Conservation (phyloP, 169 alveolate genomes). For the Plasmodium fragile region DNA sequence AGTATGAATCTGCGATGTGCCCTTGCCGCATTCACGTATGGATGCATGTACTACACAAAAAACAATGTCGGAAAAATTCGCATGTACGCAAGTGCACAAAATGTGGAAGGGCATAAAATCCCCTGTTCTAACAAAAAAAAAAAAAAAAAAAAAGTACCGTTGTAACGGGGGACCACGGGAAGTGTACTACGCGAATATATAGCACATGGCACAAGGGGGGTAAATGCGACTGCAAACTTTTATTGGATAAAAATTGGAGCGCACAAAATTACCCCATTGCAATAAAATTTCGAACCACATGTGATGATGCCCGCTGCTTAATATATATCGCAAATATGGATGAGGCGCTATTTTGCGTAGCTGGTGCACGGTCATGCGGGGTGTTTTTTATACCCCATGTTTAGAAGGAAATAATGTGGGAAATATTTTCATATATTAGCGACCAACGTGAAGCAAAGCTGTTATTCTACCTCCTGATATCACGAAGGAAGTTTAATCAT, state of each 20-base stretch:
- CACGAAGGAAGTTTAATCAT: background rate
- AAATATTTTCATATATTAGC: background rate
- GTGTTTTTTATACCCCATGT: background rate
- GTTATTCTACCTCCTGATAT: background rate
- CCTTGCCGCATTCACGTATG: background rate
- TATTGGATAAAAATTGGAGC: background rate
- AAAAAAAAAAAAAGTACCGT: background rate
- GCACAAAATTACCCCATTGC: background rate
- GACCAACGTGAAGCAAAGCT: background rate
- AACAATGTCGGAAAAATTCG: background rate
- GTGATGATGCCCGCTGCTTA: background rate
- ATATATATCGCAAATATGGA: background rate
- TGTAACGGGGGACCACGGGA: background rate
- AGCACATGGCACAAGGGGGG: background rate
- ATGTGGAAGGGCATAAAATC: background rate
- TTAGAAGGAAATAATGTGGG: background rate
- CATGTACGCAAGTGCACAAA: background rate
- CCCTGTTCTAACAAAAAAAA: background rate
- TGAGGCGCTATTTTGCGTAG: background rate
- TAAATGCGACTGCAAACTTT: background rate
- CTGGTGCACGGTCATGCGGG: background rate
- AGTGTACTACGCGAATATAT: background rate
- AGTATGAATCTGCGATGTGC: background rate
- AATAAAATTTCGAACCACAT: background rate
- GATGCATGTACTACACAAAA: background rate